Evolutionary conservation across 352 stramenopile genomes (phyloP).

Genomic region (Pseudoperonospora humuli): DNA sequence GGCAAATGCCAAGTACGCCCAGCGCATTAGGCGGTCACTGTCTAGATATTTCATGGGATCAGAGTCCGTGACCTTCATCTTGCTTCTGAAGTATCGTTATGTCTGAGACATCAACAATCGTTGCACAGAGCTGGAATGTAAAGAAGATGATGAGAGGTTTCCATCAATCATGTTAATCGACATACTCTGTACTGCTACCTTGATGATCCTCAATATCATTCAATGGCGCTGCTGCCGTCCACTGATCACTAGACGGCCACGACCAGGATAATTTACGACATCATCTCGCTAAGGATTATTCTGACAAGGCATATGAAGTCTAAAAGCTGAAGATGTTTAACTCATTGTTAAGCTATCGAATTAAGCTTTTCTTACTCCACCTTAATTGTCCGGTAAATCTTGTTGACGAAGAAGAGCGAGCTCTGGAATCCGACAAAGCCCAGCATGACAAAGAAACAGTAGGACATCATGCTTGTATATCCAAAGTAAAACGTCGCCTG

Average conservation of each 20-base stretch:
- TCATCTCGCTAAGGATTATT: too few relatives aligned
- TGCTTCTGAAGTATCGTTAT: too few relatives aligned
- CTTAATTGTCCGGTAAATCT: conserved; percentile 97
- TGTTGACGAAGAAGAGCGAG: conserved; percentile 93
- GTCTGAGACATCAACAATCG: too few relatives aligned
- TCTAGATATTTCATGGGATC: conserved; percentile 14
- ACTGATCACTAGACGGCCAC: too few relatives aligned
- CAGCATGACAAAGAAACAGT: conserved; percentile 97
- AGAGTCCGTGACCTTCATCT: conserved; percentile 27
- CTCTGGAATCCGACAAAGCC: conserved; percentile 94
- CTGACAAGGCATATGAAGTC: too few relatives aligned
- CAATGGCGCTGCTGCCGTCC: too few relatives aligned
- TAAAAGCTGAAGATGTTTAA: neutral
- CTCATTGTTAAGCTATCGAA: conserved; percentile 9
- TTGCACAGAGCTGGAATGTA: neutral
- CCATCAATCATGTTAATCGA: neutral
- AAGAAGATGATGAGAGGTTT: neutral
- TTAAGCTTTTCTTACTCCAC: conserved; percentile 75
- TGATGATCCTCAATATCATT: conserved; percentile 31
- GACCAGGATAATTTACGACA: too few relatives aligned
- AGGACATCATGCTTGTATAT: conserved; percentile 95
- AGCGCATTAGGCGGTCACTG: conserved; percentile 29
- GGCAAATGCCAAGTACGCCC: conserved; percentile 34
- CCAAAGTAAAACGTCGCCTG: conserved; percentile 97
- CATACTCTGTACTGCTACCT: conserved; percentile 16